Evolutionary conservation across 208 protist genomes (phyloP), one percentile per base, ranked within the genome.

Genomic region (Trypanosomatidae sp.): DNA sequence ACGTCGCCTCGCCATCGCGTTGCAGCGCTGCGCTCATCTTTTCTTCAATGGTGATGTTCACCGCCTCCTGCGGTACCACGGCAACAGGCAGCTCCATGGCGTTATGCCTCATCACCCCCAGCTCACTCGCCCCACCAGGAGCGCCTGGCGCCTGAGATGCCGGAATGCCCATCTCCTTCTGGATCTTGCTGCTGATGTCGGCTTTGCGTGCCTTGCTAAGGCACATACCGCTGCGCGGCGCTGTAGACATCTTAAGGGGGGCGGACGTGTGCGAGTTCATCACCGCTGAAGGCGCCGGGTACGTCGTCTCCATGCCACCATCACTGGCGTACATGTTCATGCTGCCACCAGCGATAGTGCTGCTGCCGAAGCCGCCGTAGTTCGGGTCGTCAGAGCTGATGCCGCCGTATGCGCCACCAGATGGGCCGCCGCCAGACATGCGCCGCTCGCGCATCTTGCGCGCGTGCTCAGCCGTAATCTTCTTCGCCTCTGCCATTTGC

Each of bases 401-500:
- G 59, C 90, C 90, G 75, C 86, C 89, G 86, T 95, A 94, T 53
- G 80, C 77, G 66, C 83, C 85, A 59, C 84, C 79, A 10, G 66
- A 78, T 4, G 64, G 53, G 53, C 67, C 73, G 25, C 80, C 82
- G 44, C 74, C 74, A 7, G 46, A 53, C 76, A 79, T 85, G 56
- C 84, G 68, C 28, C 84, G 86, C 67, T 98, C 87, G 7, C 84
- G 87, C 53, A 99, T 69, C 77, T 92, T 80, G 72, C 90, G 90
- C 25, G 92, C 92, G 28, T 96, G 88, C 74, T 88, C 83, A 19
- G 86, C 94, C 46, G 97, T 95, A 44, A 93, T 83, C 73, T 93
- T 92, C 82, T 97, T 94, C 22, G 98, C 97, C 53, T 95, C 82
- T 73, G 92, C 93, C 78, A 98, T 85, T 65, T 98, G 95, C 71